Percentiles rank a stretch among this genome's conserved stretches.
Evolutionary conservation across 208 protist species (phyloP).

Genomic region (Crithidia brevicula): DNA sequence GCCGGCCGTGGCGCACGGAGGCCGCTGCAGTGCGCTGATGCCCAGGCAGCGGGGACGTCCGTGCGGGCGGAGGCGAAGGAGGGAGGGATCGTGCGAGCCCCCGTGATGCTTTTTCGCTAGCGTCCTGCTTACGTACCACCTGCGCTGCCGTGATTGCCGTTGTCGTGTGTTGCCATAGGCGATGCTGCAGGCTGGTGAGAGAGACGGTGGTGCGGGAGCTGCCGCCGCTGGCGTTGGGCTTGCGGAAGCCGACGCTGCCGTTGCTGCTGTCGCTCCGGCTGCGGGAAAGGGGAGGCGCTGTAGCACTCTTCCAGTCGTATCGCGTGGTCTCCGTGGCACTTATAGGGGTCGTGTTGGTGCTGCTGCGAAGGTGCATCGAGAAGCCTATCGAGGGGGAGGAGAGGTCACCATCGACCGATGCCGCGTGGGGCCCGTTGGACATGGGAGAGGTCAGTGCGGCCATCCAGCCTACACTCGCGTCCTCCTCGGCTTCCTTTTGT

Average conservation of each 20-base stretch:
- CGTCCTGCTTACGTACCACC: not conserved
- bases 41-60: constrained; percentile 1
- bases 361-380: too few relatives aligned
- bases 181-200: constrained; percentile 12
- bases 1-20: not conserved
- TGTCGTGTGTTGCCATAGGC: constrained; percentile 20
- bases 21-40: not conserved
- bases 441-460: not conserved
- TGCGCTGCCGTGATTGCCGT: not conserved
- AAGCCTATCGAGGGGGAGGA: too few relatives aligned
- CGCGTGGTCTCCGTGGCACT: too few relatives aligned
- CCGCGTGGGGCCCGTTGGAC: not conserved
- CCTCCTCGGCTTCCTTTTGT: not conserved
- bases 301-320: too few relatives aligned
- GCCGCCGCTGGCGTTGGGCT: not conserved
- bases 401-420: not conserved
- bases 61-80: constrained; percentile 1
- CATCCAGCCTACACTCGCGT: constrained; percentile 8
- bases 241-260: not conserved
- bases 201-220: constrained; percentile 4
- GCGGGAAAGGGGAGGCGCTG: too few relatives aligned
- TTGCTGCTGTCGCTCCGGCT: not conserved
- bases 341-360: too few relatives aligned
- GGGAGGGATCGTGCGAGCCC: not conserved
- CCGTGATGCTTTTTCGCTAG: not conserved